Evolutionary conservation across 1,139 yeast genomes (phyloP), one percentile per base, ranked within the genome.

Genomic region (Debaryomycetaceae sp.): DNA sequence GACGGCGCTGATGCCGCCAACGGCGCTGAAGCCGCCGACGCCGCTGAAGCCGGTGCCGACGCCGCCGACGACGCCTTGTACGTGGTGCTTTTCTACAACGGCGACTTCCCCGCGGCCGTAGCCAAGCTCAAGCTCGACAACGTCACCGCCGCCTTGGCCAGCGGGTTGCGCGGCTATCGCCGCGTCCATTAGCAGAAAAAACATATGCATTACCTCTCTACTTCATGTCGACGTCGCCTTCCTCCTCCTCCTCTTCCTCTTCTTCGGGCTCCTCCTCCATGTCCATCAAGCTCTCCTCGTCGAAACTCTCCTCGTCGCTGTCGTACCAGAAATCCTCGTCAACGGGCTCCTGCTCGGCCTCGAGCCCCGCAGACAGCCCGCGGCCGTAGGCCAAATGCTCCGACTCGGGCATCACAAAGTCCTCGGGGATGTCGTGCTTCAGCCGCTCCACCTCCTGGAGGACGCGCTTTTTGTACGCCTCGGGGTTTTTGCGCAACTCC

Each of bases 281-380:
- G 43, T 68, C 75, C 73, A 66, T 66, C 36, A 67, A 56, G 49
- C 73, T 66, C 39, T 65, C 78, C 42, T 78, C 83, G 39, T 73
- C 73, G 43, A 65, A 65, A 45, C 69, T 61, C 40, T 66, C 72
- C 36, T 63, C 74, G 35, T 77, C 85, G 42, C 79, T 70, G 50
- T 82, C 91, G 55, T 79, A 82, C 93, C 94, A 84, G 49, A 83
- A 84, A 48, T 83, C 91, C 43, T 84, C 94, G 45, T 83, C 94
- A 15, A 81, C 81, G 24, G 77, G 83, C 38, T 79, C 88, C 35
- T 74, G 79, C 35, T 75, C 76, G 30, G 58, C 46, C 28, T 64
- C 67, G 43, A 55, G 57, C 39, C 59, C 59, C 26, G 51, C 45
- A 16, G 59, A 51, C 36, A 56, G 51, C 39, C 68, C 62, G 31